These are phyloP conservation scores for Nicotiana rustica DNA, from an alignment of 305 asterid species.

Conservation along the genomic window DNA sequence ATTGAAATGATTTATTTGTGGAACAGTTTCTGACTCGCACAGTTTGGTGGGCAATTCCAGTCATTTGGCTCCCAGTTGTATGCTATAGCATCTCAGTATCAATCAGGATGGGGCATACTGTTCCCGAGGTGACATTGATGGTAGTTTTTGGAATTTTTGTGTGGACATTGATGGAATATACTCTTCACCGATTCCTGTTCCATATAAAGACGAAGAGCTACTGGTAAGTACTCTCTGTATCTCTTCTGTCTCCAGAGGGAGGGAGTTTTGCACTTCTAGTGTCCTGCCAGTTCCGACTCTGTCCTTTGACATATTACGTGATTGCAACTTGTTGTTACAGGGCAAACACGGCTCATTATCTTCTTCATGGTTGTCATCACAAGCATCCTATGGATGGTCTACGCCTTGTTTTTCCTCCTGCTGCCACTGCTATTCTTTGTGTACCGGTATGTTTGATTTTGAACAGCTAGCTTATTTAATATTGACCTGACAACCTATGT, in stretches of 20 bases:
- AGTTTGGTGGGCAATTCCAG: constrained; percentile 79
- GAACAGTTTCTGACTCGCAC: constrained; percentile 71
- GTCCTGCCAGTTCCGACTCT: background rate
- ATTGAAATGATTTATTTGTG: constrained; percentile 6
- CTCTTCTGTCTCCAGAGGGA: background rate
- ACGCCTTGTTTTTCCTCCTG: constrained; percentile 88
- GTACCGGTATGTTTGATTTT: constrained; percentile 58
- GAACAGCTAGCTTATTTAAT: background rate
- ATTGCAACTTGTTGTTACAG: constrained; percentile 43
- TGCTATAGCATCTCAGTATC: constrained; percentile 56
- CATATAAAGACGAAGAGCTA: constrained; percentile 71
- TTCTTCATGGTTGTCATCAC: constrained; percentile 90
- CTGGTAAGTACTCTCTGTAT: constrained; percentile 51
- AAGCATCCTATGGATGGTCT: constrained; percentile 96
- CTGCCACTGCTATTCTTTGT: constrained; percentile 69
- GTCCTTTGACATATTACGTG: background rate
- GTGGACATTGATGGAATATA: constrained; percentile 84
- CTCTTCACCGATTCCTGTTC: constrained; percentile 84
- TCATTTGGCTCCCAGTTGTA: constrained; percentile 84
- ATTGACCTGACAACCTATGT: background rate
- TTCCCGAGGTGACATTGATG: constrained; percentile 50
- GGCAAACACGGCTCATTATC: constrained; percentile 83
- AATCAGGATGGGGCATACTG: constrained; percentile 51
- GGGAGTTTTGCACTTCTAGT: background rate
- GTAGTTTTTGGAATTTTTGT: constrained; percentile 50